phyloP scores from a whole-genome alignment of 2,329 filamentous ascomycete species.

The Venturia pyrina region DNA sequence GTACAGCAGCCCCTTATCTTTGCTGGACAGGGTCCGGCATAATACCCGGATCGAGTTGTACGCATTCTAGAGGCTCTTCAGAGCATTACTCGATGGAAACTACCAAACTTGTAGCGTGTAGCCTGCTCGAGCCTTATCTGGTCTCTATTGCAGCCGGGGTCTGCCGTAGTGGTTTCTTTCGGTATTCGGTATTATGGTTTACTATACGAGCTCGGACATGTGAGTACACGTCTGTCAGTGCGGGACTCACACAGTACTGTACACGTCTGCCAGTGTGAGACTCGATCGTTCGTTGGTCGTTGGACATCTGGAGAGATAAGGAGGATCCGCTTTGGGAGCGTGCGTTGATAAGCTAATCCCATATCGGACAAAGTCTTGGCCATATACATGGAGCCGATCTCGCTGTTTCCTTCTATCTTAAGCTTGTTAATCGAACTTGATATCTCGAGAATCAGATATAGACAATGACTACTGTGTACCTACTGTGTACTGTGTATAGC shows the following conservation, averaged over 20 bases:
- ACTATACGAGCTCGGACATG: neutral
- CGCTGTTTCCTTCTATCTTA: neutral
- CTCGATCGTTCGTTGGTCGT: neutral
- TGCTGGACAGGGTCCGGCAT: neutral
- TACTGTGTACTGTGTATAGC: too few relatives aligned
- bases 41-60: neutral
- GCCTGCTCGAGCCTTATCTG: neutral
- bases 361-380: neutral
- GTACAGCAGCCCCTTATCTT: slow-evolving; percentile 8
- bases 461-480: too few relatives aligned
- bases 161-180: neutral
- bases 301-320: neutral
- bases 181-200: too few relatives aligned
- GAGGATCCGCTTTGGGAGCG: neutral
- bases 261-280: too few relatives aligned
- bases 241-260: too few relatives aligned
- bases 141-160: neutral
- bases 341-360: neutral
- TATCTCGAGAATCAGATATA: too few relatives aligned
- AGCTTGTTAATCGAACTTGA: neutral
- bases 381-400: neutral
- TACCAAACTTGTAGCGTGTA: neutral
- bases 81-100: slow-evolving; percentile 7
- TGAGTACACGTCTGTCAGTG: neutral
- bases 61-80: neutral